Base-by-base conservation (phyloP, 2,329 filamentous ascomycete species). In the Scleromitrula shiraiana region DNA sequence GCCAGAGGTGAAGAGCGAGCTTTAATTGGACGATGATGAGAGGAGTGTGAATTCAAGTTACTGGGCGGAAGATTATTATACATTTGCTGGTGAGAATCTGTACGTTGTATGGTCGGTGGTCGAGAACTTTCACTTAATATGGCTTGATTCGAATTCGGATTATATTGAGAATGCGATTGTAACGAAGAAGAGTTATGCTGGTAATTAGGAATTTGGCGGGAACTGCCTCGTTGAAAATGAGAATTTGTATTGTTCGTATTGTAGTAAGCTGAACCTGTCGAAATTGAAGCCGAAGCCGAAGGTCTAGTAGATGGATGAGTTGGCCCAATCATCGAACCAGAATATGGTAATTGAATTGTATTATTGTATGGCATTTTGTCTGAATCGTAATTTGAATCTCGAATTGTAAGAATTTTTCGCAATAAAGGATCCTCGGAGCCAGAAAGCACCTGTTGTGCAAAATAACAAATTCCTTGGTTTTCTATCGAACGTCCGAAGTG, bases 11-110 rank as follows among this genome's bases (percentile, higher is more conserved):
- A 15, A 22, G 15, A 17, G 20, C 32, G 35, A 12, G 26, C 17
- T 19, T 42, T 29, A 15, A 20, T 23, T 15, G 30, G 9, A 12
- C 22, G 30, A n/a, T 33, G 45, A 10, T 26, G 32, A 12, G 37
- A 47, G 19, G 37, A 47, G n/a, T 41, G 45, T 27, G 45, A 47
- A 47, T 47, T 24, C 20, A 15, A 19, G 3, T 27, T 32, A 24
- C 42, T 42, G 45, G n/a, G n/a, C n/a, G n/a, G n/a, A n/a, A n/a
- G n/a, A n/a, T 22, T 42, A 38, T 38, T 32, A 38, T 42, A 29
- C 12, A 29, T 15, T 27, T 26, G 37, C 12, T 27, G 29, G 7
- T 35, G 14, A 24, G 35, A 38, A 22, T 38, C 22, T 20, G 27
- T 23, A 35, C 17, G 37, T 36, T 41, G 27, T 17, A 47, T 20